These are phyloP conservation scores for Leucosporidium creatinivorum DNA, from an alignment of 768 basidiomycete genomes.

Conservation along the genomic window DNA sequence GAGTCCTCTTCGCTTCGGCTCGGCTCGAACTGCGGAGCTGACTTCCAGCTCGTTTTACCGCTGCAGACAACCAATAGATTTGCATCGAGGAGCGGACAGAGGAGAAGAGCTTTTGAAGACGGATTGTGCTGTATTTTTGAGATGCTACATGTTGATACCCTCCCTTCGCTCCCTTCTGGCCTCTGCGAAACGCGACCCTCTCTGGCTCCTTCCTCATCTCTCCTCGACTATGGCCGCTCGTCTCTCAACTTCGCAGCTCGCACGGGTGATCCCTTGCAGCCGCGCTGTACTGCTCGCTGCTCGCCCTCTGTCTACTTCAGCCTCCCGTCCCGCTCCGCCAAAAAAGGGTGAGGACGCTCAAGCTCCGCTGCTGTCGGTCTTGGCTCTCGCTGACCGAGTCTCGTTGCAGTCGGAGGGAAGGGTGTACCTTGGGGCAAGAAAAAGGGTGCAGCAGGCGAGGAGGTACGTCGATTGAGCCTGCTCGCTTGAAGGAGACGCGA, in stretches of 20 bases:
- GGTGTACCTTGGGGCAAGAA: slow-evolving; percentile 7
- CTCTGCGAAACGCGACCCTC: no score
- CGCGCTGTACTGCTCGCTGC: background rate
- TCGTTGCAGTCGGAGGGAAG: background rate
- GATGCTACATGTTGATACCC: no score
- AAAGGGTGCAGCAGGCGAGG: background rate
- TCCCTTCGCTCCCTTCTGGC: no score
- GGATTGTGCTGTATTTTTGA: no score
- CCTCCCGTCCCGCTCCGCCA: background rate
- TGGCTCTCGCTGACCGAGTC: background rate
- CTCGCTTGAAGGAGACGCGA: background rate
- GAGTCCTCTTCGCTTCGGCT: background rate
- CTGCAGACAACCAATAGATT: no score
- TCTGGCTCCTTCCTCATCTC: no score
- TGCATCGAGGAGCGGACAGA: no score
- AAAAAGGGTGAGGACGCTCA: background rate
- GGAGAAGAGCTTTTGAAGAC: no score
- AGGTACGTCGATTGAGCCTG: slow-evolving; percentile 8
- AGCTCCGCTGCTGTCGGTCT: background rate
- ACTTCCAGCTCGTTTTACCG: background rate
- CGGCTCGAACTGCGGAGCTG: background rate
- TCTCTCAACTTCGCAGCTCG: no score
- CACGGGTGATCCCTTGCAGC: no score
- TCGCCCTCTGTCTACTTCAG: background rate
- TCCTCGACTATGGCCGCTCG: no score